These are phyloP conservation scores for Globisporangium middletonii DNA, from an alignment of 352 stramenopile species.

Conservation along the genomic window DNA sequence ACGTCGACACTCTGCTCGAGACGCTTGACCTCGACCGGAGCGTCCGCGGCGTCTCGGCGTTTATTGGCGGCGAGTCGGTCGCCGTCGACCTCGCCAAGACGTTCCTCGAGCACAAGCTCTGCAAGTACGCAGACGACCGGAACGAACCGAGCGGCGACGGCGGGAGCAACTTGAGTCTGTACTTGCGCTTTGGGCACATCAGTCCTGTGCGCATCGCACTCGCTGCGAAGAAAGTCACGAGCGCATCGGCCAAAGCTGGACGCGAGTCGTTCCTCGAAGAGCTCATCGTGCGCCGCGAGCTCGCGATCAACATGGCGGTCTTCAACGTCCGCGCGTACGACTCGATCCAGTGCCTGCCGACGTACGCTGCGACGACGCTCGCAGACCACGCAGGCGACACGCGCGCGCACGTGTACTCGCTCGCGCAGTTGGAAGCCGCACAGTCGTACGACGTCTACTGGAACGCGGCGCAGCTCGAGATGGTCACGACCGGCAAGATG, in stretches of 20 bases:
- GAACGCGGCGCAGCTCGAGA: constrained; percentile 97
- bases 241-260: constrained; percentile 49
- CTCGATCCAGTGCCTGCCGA: constrained; percentile 78
- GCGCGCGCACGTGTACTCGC: constrained; percentile 89
- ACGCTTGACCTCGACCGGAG: constrained; percentile 58
- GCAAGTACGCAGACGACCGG: constrained; percentile 62
- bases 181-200: constrained; percentile 93
- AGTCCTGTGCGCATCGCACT: constrained; percentile 63
- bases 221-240: constrained; percentile 57
- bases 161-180: constrained; percentile 91
- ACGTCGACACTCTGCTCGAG: constrained; percentile 28
- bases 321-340: constrained; percentile 94
- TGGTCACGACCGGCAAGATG: constrained; percentile 92
- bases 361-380: constrained; percentile 92
- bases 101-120: constrained; percentile 86
- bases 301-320: constrained; percentile 97
- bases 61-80: constrained; percentile 61
- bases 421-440: constrained; percentile 88
- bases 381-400: constrained; percentile 82
- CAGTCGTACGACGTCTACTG: constrained; percentile 96
- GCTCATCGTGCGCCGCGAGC: constrained; percentile 93
- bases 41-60: constrained; percentile 48
- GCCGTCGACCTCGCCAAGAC: constrained; percentile 67
- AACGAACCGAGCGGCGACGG: constrained; percentile 95
- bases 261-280: constrained; percentile 96